phyloP scores from a whole-genome alignment of 169 alveolate species.

The Babesia sp. region DNA sequence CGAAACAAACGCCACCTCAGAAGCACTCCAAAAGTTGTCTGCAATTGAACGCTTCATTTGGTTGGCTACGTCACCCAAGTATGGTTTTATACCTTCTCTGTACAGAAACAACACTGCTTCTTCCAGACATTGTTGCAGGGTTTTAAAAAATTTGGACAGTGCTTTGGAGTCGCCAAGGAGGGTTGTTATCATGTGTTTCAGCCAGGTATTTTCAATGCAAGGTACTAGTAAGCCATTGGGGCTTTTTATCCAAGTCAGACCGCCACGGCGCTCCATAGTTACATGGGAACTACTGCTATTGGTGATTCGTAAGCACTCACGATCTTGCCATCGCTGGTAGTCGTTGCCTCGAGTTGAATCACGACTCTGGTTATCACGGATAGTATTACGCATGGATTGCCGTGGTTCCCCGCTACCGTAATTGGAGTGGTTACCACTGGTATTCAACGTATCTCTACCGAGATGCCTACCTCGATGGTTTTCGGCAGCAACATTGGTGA shows the following conservation, averaged over 20 bases:
- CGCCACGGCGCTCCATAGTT: constrained; percentile 72
- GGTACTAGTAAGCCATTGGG: constrained; percentile 66
- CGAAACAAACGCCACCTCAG: constrained; percentile 77
- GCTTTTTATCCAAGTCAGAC: constrained; percentile 71
- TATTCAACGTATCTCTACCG: background rate
- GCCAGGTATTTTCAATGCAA: constrained; percentile 76
- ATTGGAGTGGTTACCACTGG: background rate
- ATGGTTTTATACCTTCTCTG: constrained; percentile 77
- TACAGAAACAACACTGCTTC: constrained; percentile 74
- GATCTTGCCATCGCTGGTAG: constrained; percentile 2
- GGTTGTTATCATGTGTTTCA: constrained; percentile 66
- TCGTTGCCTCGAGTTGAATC: constrained; percentile 3
- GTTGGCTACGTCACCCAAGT: constrained; percentile 79
- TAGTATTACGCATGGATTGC: background rate
- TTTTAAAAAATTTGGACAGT: constrained; percentile 60
- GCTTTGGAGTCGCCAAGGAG: constrained; percentile 63
- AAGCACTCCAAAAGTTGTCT: constrained; percentile 79
- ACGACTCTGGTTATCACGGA: background rate
- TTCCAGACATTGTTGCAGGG: constrained; percentile 64
- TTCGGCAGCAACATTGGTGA: background rate
- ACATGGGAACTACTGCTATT: background rate
- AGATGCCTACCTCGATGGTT: background rate
- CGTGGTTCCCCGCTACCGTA: background rate
- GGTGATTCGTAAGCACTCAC: background rate
- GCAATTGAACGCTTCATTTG: constrained; percentile 79